These are phyloP conservation scores for Carallia pectinifolia DNA, from an alignment of 345 rosid species.

Conservation along the genomic window DNA sequence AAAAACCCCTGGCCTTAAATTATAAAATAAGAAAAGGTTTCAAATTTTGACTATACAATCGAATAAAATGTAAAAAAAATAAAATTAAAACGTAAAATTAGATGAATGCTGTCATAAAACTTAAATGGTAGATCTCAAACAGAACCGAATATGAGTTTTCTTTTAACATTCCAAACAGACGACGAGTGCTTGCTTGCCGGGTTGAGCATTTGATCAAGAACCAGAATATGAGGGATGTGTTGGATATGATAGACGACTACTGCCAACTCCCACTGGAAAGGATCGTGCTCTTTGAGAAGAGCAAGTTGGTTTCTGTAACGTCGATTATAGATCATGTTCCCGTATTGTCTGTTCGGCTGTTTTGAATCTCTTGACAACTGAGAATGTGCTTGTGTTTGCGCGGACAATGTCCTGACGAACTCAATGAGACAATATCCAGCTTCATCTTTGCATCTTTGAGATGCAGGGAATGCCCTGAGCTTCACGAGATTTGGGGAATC, in stretches of 20 bases:
- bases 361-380: neutral
- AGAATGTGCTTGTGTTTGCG: neutral
- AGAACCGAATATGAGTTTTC: no score
- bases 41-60: no score
- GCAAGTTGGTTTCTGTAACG: slow-evolving; percentile 25
- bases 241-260: slow-evolving; percentile 44
- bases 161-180: no score
- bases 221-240: slow-evolving; percentile 43
- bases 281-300: slow-evolving; percentile 31
- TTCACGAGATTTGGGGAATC: slow-evolving; percentile 37
- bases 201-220: slow-evolving; percentile 46
- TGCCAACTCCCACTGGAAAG: slow-evolving; percentile 42
- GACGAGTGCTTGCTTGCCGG: slow-evolving; percentile 21
- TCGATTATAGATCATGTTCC: neutral
- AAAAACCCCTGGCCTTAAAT: no score
- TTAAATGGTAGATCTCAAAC: no score
- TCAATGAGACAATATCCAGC: slow-evolving; percentile 48
- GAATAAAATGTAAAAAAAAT: no score
- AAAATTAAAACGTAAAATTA: no score
- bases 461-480: slow-evolving; percentile 56
- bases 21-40: no score
- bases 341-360: no score
- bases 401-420: slow-evolving; percentile 55
- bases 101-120: no score
- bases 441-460: slow-evolving; percentile 62